Evolutionary conservation across 768 basidiomycete species (phyloP).

Genomic region (Dentipellis fragilis): DNA sequence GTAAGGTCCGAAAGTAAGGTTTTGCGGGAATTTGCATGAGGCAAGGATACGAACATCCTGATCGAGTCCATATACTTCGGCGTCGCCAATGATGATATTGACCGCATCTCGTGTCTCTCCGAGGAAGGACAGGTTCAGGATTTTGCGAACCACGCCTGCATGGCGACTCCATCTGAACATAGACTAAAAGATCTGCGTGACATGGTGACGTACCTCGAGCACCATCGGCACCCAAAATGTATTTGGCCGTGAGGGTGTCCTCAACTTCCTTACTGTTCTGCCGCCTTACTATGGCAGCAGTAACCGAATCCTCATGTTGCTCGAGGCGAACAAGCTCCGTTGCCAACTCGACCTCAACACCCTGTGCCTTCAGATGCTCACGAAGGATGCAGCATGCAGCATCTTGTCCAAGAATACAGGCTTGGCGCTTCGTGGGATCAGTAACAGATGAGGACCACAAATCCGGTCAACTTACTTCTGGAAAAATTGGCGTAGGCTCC

Average conservation of each 20-base stretch:
- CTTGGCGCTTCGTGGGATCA: not conserved
- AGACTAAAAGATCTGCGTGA: not conserved
- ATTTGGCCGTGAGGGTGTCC: not conserved
- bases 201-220: not conserved
- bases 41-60: not conserved
- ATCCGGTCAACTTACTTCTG: not conserved
- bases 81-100: not conserved
- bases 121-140: not conserved
- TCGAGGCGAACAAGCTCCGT: not conserved
- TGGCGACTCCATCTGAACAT: not conserved
- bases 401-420: not conserved
- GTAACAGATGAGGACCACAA: not conserved
- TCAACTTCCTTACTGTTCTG: not conserved
- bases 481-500: not conserved
- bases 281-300: not conserved
- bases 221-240: conserved; percentile 5
- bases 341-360: not conserved
- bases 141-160: not conserved
- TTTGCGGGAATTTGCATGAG: too few relatives aligned
- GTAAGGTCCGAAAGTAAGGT: too few relatives aligned
- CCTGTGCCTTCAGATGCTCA: not conserved
- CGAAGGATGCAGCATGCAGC: not conserved
- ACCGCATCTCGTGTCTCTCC: not conserved
- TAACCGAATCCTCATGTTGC: not conserved
- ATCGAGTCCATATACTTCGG: not conserved